These are phyloP conservation scores for Claviceps arundinis DNA, from an alignment of 2,329 filamentous ascomycete genomes.

Conservation along the genomic window DNA sequence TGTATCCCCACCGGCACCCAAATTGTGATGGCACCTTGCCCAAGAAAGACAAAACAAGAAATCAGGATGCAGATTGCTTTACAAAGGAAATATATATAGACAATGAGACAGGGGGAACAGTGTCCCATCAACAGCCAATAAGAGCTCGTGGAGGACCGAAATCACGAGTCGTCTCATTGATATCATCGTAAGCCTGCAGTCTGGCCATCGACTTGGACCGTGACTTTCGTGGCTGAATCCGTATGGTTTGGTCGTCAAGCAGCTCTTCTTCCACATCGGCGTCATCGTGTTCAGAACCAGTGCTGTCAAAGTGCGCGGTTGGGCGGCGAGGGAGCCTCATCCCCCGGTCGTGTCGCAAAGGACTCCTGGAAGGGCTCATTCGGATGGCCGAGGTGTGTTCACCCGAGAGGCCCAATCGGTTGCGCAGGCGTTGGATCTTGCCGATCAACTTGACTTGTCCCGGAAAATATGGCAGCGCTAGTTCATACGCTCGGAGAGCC, in stretches of 20 bases:
- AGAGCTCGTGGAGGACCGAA: neutral
- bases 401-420: constrained; percentile 29
- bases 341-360: constrained; percentile 1
- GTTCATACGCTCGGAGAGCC: constrained; percentile 74
- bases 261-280: constrained; percentile 17
- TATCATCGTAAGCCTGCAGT: constrained; percentile 21
- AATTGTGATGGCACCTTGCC: too few relatives aligned
- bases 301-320: neutral
- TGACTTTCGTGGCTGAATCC: constrained; percentile 10
- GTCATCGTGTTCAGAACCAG: constrained; percentile 7
- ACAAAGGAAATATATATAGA: neutral
- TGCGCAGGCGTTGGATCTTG: constrained; percentile 52
- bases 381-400: neutral
- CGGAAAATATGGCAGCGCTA: constrained; percentile 75
- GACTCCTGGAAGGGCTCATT: constrained; percentile 1
- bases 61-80: too few relatives aligned
- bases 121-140: neutral
- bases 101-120: neutral
- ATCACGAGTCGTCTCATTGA: constrained; percentile 2
- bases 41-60: too few relatives aligned
- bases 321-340: neutral
- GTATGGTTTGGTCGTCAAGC: constrained; percentile 4
- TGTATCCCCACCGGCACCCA: too few relatives aligned
- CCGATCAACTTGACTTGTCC: constrained; percentile 63
- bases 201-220: constrained; percentile 4